Base-by-base conservation (phyloP, 257 asterid genomes). In the Euphrasia confusa region DNA sequence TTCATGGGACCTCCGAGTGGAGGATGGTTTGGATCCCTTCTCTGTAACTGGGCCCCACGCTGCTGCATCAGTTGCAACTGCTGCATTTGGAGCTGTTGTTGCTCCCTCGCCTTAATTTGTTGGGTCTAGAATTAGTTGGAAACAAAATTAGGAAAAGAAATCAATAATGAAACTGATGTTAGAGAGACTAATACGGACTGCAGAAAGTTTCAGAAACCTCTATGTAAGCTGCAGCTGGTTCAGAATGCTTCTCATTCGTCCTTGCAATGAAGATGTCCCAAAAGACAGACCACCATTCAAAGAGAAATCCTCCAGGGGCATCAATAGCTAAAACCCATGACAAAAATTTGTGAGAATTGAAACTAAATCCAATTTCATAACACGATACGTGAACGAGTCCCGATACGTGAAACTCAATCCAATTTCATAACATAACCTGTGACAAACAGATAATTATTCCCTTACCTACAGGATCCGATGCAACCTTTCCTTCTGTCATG, bases 281-380 rank as follows among this genome's bases (percentile, higher is more conserved):
- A 73, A 90, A 89, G 54, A 89, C 97, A 17, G 99, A 93, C 99
- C 99, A 93, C 99, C 99, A 93, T 60, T 93, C 99, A 40, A 87
- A 87, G 26, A 93, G 90, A 82, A 90, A 93, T 54, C 97, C 99
- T 67, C 97, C 99, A 18, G 97, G 99, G 10, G 97, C 99, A 73
- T 93, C 99, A 73, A 93, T 93, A 37, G 99, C 97, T 93, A 74
- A 35, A 35, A 78, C 71, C 49, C 58, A 48, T 4, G 50, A 47
- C 49, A 35, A 15, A 12, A 63, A 67, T 35, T 24, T 49, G 60
- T 61, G n/a, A 52, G 70, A 33, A 32, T 4, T 4, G 7, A 32
- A 32, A 32, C 7, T 4, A 1, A 33, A 33, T 33, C 1, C 28
- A 69, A 64, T 49, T 61, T 10, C 57, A 68, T 6, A 12, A 62